Conservation (phyloP, 257 asterid genomes). For the Prunella vulgaris region DNA sequence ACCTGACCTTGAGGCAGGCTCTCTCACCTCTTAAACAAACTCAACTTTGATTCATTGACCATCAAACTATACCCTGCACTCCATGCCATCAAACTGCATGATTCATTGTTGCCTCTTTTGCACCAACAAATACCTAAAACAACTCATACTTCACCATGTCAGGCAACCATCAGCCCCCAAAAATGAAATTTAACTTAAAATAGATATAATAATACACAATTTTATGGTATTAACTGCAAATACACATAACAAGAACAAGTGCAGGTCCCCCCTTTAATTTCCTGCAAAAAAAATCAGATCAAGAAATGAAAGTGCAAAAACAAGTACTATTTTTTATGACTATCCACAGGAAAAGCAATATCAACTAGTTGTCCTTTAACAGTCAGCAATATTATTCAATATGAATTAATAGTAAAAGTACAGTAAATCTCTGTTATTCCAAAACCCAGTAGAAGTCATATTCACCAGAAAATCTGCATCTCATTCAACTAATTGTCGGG, state of each 20-base stretch:
- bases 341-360: background rate
- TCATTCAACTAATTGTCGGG: conserved; percentile 21
- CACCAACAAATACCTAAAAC: background rate
- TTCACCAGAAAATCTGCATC: conserved; percentile 12
- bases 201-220: background rate
- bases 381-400: background rate
- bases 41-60: too few relatives aligned
- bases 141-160: background rate
- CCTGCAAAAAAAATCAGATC: background rate
- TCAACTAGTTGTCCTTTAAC: background rate
- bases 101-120: background rate
- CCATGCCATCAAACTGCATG: background rate
- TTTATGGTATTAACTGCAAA: background rate
- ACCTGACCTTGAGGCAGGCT: background rate
- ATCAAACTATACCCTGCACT: too few relatives aligned
- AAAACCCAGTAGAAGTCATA: background rate
- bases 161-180: background rate
- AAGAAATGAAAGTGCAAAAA: background rate
- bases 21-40: background rate
- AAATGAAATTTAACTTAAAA: background rate
- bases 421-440: conserved; percentile 8
- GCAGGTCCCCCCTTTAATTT: background rate
- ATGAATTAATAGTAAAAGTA: conserved; percentile 16
- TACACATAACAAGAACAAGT: background rate
- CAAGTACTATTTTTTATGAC: background rate